Base-by-base conservation (phyloP, 805 yeast species). In the Kodamaea laetipori region DNA sequence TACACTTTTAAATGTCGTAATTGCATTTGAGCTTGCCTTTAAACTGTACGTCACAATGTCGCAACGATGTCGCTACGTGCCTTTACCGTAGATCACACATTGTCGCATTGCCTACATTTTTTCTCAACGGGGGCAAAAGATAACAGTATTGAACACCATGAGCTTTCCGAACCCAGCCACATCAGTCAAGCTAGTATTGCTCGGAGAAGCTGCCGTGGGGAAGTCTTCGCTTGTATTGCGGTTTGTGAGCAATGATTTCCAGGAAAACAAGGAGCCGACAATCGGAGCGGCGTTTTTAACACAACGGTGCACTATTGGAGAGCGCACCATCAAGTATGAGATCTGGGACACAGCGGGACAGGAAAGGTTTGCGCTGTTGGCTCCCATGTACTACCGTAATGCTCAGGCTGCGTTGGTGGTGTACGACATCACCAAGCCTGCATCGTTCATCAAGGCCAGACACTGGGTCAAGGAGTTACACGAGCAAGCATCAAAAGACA, bases 301-400 rank as follows among this genome's bases (percentile, higher is more conserved):
- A 28, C 98, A 92, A 63, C 81, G 95, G 58, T 90, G 96, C 60
- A 81, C 87, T 16, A 84, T 94, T 58, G 86, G 94, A 39, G 85
- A 83, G 48, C 78, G 84, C 57, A 86, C 94, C 6, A 87, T 92
- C 59, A 92, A 94, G 65, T 90, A 88, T 62, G 96, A 87, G 61
- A 88, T 87, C 47, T 87, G 96, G 95, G 98, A 90, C 63, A 90
- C 98, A 10, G 98, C 98, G 2, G 99, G 99, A 15, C 98, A 92
- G 71, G 99, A 92, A 64, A 71, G 99, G 51, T 92, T 92, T 72
- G 97, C 97, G 11, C 83, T 92, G 18, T 76, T 92, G 57, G 97
- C 98, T 1, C 98, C 98, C 21, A 85, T 92, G 94, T 92, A 92
- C 67, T 92, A 92, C 70, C 79, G 99, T 62, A 92, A 94, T 59